Evolutionary conservation across 805 yeast genomes (phyloP), one percentile per base, ranked within the genome.

Genomic region (Yarrowia bubula): DNA sequence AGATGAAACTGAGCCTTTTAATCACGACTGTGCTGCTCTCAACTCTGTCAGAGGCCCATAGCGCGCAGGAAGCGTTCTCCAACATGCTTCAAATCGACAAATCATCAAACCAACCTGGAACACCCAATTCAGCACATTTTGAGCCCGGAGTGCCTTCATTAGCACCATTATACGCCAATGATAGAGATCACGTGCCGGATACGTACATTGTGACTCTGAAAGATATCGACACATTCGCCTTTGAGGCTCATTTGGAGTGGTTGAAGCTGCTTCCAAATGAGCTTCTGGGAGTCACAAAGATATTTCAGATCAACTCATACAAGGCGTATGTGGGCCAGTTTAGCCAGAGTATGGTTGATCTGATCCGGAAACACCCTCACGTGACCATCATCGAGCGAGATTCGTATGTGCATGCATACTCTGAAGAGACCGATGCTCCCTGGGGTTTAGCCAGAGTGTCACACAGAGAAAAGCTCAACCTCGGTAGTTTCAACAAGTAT

Each of bases 241-340:
- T 33, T 14, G 32, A 18, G 17, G 7, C 7, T 4, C 55, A 48
- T 35, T 15, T 48, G 8, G 4, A 1, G 2, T 48, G 55, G 55
- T 4, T 48, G 13, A 10, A 33, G 38, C 7, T 46, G 39, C 28
- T 47, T 15, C 28, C 28, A 33, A 11, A 8, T 1, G 3, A 13
- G 2, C 31, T n/a, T 9, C 13, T 1, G 1, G 41, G 41, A 10
- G 13, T 47, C 39, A 32, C 22, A 4, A 18, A 15, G 1, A 32
- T n/a, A 6, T 47, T 47, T 28, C 9, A 22, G 2, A 6, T 32
- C 15, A 2, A 32, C 32, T 50, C 57, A 13, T 76, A 90, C 74
- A 78, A 79, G 66, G 99, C 98, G 69, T 93, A 92, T 80, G 80
- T 92, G 61, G 99, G 97, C 66, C 82, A 81, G 76, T 91, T 95